A percentile compares a stretch with the other conserved stretches of the same genome.
phyloP scores from a whole-genome alignment of 257 asterid genomes.

The Solanum gandarillasii region DNA sequence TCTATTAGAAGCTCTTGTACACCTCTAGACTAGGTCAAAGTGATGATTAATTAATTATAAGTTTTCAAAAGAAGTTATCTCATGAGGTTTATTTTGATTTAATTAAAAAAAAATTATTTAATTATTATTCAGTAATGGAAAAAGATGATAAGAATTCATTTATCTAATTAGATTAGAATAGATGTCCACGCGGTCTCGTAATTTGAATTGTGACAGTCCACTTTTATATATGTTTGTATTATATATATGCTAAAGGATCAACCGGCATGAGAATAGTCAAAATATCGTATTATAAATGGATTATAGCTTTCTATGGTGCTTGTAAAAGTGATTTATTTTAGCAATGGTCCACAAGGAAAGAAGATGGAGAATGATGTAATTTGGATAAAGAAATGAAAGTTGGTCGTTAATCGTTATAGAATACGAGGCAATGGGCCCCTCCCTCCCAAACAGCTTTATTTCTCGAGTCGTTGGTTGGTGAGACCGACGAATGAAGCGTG shows the following conservation, averaged over 20 bases:
- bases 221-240: neutral
- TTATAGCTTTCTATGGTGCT: neutral
- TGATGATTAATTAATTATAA: no score
- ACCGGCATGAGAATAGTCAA: neutral
- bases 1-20: neutral
- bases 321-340: neutral
- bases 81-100: neutral
- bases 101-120: no score
- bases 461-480: neutral
- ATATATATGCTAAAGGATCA: neutral
- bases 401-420: neutral
- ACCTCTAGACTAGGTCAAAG: no score
- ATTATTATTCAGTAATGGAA: neutral
- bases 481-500: neutral
- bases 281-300: neutral
- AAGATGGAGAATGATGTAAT: neutral
- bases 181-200: neutral
- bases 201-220: neutral
- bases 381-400: neutral
- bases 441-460: neutral
- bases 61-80: neutral
- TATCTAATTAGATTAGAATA: neutral
- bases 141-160: neutral
- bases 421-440: neutral
- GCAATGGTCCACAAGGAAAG: neutral